Evolutionary conservation across 2,329 filamentous ascomycete genomes (phyloP), one percentile per base, ranked within the genome.

Genomic region (Fusarium tuaranense): DNA sequence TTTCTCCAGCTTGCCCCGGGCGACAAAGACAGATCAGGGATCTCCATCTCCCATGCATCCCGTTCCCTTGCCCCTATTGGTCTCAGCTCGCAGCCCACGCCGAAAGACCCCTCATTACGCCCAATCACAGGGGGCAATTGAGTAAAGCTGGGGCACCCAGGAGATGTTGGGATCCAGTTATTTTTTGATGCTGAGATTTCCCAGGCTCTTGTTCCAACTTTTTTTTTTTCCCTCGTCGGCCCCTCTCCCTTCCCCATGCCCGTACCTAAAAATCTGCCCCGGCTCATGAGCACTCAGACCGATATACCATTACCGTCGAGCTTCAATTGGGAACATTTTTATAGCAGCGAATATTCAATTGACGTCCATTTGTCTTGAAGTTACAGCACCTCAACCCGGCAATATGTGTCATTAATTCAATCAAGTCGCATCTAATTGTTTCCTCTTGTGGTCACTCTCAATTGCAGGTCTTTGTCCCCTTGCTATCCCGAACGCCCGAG

Each of bases 401-500:
- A n/a, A 32, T 30, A 13, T 1, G 2, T 4, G 3, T 20, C 7
- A 9, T 8, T 20, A 13, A 2, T 20, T 20, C 13, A 32, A 55
- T 32, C 8, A 32, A 20, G 2, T n/a, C 18, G 1, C 12, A 20
- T 32, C 18, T 10, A 32, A 32, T 7, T 55, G 18, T 32, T 55
- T 32, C 7, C 27, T 55, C 12, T 6, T n/a, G 10, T 53, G 12
- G 27, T 32, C 18, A 18, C 18, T 55, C 27, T 55, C 27, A 57
- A n/a, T 66, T 27, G 20, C 27, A 20, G 18, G 4, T 38, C 18
- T 38, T 51, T 63, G 14, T 34, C 41, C 36, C 18, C 20, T 51
- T 32, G 10, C 30, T 69, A 57, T 74, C 65, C 73, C 73, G 74
- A 76, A 69, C 55, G 63, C 59, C 73, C 74, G 74, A 76, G 74